Evolutionary conservation across 2,329 filamentous ascomycete species (phyloP), one percentile per base, ranked within the genome.

Genomic region (Colletotrichum caudatum): DNA sequence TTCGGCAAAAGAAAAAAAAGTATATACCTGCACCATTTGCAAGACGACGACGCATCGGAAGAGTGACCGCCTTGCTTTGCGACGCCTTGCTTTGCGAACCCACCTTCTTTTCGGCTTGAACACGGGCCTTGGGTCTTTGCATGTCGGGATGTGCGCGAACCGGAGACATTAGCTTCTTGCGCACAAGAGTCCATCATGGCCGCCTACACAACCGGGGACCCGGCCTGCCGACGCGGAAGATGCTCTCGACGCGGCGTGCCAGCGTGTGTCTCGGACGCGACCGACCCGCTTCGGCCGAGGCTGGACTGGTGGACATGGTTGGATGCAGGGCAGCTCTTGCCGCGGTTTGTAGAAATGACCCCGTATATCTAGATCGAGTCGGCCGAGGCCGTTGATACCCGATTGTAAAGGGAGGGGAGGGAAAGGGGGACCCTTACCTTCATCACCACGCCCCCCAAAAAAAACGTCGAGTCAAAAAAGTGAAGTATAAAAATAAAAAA

Each of bases 311-410:
- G 12, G 3, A 4, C 44, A 14, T 20, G 14, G 9, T 33, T 35
- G 18, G 18, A 35, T 41, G 20, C 18, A 35, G 37, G 20, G 9
- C 8, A 46, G 41, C 33, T 37, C 20, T 58, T n/a, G n/a, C 16
- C 35, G 35, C 6, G 4, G 26, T 62, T 62, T 50, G 39, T 66
- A 26, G 23, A 57, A 57, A 12, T 37, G 48, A 2, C 18, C 37
- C 37, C 7, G 46, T 35, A 9, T 48, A 46, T 35, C 23, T 48
- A 59, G 46, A 60, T 16, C 46, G 57, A 37, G 44, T 46, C n/a
- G 66, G 66, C 44, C 26, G 35, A 56, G 48, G 67, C 33, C 48
- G 67, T 60, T 66, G 63, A 70, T 70, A 70, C 67, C 67, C 63
- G 60, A 66, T 37, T 66, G 67, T 54, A 56, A 70, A 57, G 35